phyloP scores from a whole-genome alignment of 108 stramenopile genomes.

The Fistulifera pelliculosa region DNA sequence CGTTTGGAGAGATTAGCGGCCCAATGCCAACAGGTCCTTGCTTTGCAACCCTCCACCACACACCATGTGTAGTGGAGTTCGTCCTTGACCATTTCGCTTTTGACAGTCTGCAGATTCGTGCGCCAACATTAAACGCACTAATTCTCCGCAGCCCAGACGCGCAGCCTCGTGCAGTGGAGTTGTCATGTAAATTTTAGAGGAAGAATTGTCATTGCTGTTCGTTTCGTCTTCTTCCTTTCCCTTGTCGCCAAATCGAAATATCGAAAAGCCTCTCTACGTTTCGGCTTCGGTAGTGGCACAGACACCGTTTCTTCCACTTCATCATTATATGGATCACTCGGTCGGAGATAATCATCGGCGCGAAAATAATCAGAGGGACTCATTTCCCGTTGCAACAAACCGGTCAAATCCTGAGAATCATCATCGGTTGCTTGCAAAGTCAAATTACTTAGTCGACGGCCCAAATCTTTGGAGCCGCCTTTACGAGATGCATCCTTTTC shows the following conservation, averaged over 20 bases:
- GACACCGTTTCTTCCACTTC: neutral
- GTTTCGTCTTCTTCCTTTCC: conserved; percentile 1
- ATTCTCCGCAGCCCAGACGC: conserved; percentile 21
- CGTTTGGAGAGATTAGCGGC: neutral
- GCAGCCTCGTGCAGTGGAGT: conserved; percentile 50
- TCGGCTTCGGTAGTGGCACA: neutral
- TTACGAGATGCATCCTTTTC: neutral
- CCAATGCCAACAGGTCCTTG: neutral
- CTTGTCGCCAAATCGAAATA: neutral
- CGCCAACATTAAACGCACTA: conserved; percentile 25
- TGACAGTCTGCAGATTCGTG: conserved; percentile 22
- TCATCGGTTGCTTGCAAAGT: neutral
- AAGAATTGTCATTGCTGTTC: neutral
- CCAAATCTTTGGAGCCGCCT: neutral
- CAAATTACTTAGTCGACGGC: neutral
- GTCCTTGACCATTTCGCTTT: conserved; percentile 20
- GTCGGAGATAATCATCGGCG: conserved; percentile 30
- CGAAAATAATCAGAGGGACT: conserved; percentile 39
- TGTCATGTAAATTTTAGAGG: conserved; percentile 14
- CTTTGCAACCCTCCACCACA: conserved; percentile 21
- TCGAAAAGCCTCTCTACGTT: neutral
- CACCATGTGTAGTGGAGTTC: conserved; percentile 34
- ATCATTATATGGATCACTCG: conserved; percentile 8
- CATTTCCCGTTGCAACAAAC: conserved; percentile 20
- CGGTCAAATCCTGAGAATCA: neutral